Percentiles rank a stretch among this genome's conserved stretches.
These are phyloP conservation scores for Rhodotorula mucilaginosa DNA, from an alignment of 1,284 basidiomycete genomes.

Conservation along the genomic window DNA sequence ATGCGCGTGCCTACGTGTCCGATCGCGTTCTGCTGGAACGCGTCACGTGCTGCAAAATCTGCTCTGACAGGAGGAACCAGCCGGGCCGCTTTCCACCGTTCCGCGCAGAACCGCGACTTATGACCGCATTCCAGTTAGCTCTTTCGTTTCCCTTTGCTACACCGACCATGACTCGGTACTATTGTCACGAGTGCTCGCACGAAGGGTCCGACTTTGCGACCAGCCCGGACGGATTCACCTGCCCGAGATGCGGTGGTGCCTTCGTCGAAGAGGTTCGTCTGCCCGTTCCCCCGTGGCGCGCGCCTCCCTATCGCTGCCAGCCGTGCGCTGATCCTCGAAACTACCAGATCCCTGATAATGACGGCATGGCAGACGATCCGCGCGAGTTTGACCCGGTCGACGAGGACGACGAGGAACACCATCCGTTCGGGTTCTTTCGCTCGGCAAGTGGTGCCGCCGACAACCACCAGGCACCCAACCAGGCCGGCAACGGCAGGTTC, in stretches of 20 bases:
- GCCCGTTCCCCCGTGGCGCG: not conserved
- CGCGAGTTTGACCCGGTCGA: conserved; percentile 35
- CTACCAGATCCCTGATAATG: conserved; percentile 12
- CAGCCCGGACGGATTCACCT: conserved; percentile 10
- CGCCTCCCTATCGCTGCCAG: too few species aligned
- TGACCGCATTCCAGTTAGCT: too few species aligned
- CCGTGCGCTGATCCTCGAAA: too few species aligned
- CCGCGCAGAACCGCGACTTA: too few species aligned
- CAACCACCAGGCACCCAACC: not conserved
- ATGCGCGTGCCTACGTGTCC: not conserved
- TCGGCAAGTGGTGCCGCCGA: too few species aligned
- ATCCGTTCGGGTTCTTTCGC: conserved; percentile 4
- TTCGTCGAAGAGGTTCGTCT: conserved; percentile 33
- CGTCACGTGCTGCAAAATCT: too few species aligned
- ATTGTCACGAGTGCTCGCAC: conserved; percentile 27
- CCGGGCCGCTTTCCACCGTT: too few species aligned
- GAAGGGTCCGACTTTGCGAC: conserved; percentile 12
- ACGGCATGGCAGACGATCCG: conserved; percentile 24
- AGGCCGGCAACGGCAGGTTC: conserved; percentile 1
- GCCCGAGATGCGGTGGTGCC: conserved; percentile 19
- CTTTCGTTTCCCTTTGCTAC: not conserved
- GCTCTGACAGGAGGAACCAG: too few species aligned
- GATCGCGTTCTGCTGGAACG: too few species aligned
- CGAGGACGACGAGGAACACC: not conserved
- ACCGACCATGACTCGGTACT: conserved; percentile 18